These are phyloP conservation scores for Mallotus japonicus DNA, from an alignment of 441 rosid species.

Conservation along the genomic window DNA sequence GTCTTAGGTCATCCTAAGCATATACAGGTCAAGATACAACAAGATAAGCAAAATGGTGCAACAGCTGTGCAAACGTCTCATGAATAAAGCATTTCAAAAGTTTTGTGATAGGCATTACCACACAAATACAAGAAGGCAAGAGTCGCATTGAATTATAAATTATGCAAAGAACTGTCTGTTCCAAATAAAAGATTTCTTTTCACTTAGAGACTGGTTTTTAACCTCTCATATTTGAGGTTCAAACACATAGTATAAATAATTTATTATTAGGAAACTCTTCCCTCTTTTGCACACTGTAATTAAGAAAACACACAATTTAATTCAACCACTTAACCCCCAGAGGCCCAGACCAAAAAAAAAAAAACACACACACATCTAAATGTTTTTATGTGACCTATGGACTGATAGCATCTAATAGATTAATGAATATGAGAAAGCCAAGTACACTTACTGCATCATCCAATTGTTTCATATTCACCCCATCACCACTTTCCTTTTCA, in stretches of 20 bases:
- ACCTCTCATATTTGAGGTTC: neutral
- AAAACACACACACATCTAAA: neutral
- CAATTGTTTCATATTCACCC: constrained; percentile 29
- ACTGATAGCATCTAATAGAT: constrained; percentile 11
- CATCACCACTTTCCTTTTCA: constrained; percentile 31
- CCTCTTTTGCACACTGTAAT: neutral
- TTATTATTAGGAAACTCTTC: neutral
- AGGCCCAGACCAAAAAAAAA: neutral
- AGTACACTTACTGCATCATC: constrained; percentile 43
- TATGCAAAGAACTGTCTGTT: neutral
- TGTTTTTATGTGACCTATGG: neutral
- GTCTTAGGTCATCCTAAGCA: constrained; percentile 45
- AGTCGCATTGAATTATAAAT: neutral
- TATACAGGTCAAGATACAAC: constrained; percentile 9
- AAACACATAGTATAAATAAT: neutral
- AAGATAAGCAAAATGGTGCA: constrained; percentile 20
- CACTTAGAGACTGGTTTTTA: too few species aligned
- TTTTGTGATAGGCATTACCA: neutral
- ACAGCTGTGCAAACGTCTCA: neutral
- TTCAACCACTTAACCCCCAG: neutral
- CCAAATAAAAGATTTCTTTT: neutral
- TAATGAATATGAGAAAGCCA: constrained; percentile 9
- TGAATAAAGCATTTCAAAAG: neutral
- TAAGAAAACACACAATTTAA: neutral
- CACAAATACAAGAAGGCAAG: neutral